phyloP scores from a whole-genome alignment of 352 stramenopile genomes.

The Plasmopara viticola region DNA sequence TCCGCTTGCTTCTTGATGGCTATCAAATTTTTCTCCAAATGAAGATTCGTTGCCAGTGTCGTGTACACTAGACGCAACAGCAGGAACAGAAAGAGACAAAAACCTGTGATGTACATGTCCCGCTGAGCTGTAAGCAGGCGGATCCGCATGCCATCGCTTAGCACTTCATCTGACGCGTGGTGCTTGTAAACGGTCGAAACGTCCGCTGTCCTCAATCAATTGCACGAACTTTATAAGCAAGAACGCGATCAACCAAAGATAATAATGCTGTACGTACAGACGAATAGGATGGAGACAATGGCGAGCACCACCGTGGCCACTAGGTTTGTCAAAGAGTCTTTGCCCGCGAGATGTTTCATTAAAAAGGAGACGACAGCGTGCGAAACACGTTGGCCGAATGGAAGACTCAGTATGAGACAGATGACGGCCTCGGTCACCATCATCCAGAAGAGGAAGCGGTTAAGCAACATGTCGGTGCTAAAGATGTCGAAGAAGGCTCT shows the following conservation, averaged over 20 bases:
- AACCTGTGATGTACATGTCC: constrained; percentile 86
- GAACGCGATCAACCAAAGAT: background rate
- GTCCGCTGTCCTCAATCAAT: constrained; percentile 38
- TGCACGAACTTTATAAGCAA: background rate
- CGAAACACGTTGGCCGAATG: constrained; percentile 54
- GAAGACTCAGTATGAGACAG: constrained; percentile 43
- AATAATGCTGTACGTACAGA: constrained; percentile 42
- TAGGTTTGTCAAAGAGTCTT: constrained; percentile 37
- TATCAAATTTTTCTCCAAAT: constrained; percentile 55
- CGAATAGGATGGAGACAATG: constrained; percentile 60
- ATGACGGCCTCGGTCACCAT: constrained; percentile 41
- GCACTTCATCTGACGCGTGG: constrained; percentile 41
- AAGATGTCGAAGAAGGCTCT: background rate
- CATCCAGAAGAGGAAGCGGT: constrained; percentile 45
- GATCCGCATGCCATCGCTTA: constrained; percentile 75
- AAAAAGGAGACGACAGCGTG: constrained; percentile 58
- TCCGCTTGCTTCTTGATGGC: constrained; percentile 81
- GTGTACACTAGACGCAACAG: constrained; percentile 74
- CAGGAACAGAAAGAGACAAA: constrained; percentile 79
- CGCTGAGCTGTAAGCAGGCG: constrained; percentile 68
- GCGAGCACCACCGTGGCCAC: constrained; percentile 48
- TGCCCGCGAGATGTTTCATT: constrained; percentile 31
- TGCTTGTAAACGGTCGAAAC: constrained; percentile 68
- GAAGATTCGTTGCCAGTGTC: constrained; percentile 58
- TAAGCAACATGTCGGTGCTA: constrained; percentile 44